These are phyloP conservation scores for Erucastrum elatum DNA, from an alignment of 345 rosid species.

Conservation along the genomic window DNA sequence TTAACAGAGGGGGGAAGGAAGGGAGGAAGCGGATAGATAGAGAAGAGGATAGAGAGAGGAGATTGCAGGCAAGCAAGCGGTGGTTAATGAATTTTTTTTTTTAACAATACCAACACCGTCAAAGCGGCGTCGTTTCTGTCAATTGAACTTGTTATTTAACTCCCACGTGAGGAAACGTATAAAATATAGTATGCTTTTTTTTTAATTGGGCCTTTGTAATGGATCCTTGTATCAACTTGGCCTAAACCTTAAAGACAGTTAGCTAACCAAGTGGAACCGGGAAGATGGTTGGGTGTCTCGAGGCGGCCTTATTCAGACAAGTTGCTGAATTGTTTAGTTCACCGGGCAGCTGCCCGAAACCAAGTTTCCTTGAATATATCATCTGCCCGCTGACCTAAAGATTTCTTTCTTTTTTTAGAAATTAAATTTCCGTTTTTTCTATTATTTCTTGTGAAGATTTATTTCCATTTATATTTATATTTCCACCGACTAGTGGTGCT, in stretches of 20 bases:
- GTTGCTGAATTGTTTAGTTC: constrained; percentile 20
- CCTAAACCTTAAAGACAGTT: not conserved
- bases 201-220: too few relatives aligned
- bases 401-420: constrained; percentile 17
- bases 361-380: not conserved
- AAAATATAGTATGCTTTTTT: too few relatives aligned
- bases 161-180: not conserved
- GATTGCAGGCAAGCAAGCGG: constrained; percentile 26
- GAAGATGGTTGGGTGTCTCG: constrained; percentile 11
- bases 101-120: constrained; percentile 13
- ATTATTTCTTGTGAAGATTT: not conserved
- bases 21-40: constrained; percentile 32
- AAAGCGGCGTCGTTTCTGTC: constrained; percentile 8
- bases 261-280: constrained; percentile 17
- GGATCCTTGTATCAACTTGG: too few relatives aligned
- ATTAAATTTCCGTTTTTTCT: not conserved
- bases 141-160: not conserved
- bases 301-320: constrained; percentile 16
- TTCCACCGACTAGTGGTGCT: constrained; percentile 1
- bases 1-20: not conserved
- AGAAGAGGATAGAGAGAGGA: constrained; percentile 27
- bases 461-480: constrained; percentile 7
- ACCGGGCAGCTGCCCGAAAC: constrained; percentile 26
- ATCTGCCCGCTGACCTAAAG: constrained; percentile 26
- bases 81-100: constrained; percentile 9